Percentiles rank a stretch among this genome's conserved stretches.
These are phyloP conservation scores for Cladosporium sp. DNA, from an alignment of 2,329 filamentous ascomycete genomes.

Conservation along the genomic window DNA sequence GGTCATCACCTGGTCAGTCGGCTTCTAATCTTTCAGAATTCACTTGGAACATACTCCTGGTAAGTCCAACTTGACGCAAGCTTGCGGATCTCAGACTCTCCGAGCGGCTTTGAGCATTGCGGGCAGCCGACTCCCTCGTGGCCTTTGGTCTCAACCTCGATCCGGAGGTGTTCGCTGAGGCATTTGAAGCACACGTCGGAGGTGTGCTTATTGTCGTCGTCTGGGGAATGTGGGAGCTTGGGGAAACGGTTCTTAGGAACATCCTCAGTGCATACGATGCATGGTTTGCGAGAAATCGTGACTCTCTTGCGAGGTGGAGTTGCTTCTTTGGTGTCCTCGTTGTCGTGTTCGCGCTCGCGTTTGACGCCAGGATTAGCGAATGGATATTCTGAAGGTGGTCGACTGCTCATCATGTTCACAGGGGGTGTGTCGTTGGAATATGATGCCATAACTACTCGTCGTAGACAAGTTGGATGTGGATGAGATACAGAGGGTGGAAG, in stretches of 20 bases:
- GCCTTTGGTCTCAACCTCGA: conserved; percentile 6
- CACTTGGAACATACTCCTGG: conserved; percentile 16
- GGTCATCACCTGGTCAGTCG: background rate
- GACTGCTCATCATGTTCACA: too few relatives aligned
- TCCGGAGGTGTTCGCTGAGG: conserved; percentile 24
- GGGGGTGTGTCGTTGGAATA: background rate
- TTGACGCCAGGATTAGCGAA: background rate
- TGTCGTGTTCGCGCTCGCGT: background rate
- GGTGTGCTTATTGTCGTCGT: background rate
- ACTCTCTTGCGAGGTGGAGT: background rate
- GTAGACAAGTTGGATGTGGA: background rate
- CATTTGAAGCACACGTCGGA: conserved; percentile 23
- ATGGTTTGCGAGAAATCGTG: conserved; percentile 16
- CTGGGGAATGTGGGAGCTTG: conserved; percentile 4
- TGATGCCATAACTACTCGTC: background rate
- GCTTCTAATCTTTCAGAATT: background rate
- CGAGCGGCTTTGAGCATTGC: conserved; percentile 23
- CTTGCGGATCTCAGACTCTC: conserved; percentile 21
- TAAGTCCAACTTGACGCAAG: conserved; percentile 18
- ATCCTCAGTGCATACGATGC: conserved; percentile 23
- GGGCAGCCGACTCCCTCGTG: conserved; percentile 22
- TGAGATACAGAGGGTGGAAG: background rate
- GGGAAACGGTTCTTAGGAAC: conserved; percentile 19
- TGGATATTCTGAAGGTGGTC: too few relatives aligned
- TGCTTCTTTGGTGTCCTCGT: background rate